These are phyloP conservation scores for Boletus sp. DNA, from an alignment of 1,284 basidiomycete species.

Conservation along the genomic window DNA sequence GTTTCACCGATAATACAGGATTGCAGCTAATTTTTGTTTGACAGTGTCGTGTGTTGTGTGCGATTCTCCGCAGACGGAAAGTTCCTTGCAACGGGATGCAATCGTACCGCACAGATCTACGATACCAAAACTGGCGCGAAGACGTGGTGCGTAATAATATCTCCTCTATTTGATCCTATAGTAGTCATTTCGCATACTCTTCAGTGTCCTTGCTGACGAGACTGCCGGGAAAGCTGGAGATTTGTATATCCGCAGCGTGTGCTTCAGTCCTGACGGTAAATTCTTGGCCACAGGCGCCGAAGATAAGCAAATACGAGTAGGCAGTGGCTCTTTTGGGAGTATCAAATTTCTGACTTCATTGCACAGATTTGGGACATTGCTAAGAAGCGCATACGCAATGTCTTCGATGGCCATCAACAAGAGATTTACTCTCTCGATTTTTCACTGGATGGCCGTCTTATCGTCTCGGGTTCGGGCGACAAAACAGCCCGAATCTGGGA, in stretches of 20 bases:
- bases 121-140: conserved; percentile 68
- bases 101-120: conserved; percentile 73
- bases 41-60: conserved; percentile 77
- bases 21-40: conserved; percentile 9
- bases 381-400: conserved; percentile 65
- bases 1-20: neutral
- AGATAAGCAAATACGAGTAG: conserved; percentile 76
- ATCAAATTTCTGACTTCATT: conserved; percentile 12
- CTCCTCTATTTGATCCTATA: neutral
- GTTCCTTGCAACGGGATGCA: conserved; percentile 75
- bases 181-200: conserved; percentile 15
- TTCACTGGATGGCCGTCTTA: conserved; percentile 73
- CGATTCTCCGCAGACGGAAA: conserved; percentile 81
- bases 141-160: conserved; percentile 44
- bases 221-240: conserved; percentile 63
- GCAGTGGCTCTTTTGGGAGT: conserved; percentile 26
- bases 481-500: conserved; percentile 91
- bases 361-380: conserved; percentile 82
- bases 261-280: conserved; percentile 82
- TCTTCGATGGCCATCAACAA: conserved; percentile 83
- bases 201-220: conserved; percentile 69
- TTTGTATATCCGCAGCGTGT: conserved; percentile 80
- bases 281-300: conserved; percentile 81
- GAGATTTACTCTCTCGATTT: conserved; percentile 93
- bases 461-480: conserved; percentile 89